Base-by-base conservation (phyloP, 78 protist genomes). In the Dictyostelium capitatum region DNA sequence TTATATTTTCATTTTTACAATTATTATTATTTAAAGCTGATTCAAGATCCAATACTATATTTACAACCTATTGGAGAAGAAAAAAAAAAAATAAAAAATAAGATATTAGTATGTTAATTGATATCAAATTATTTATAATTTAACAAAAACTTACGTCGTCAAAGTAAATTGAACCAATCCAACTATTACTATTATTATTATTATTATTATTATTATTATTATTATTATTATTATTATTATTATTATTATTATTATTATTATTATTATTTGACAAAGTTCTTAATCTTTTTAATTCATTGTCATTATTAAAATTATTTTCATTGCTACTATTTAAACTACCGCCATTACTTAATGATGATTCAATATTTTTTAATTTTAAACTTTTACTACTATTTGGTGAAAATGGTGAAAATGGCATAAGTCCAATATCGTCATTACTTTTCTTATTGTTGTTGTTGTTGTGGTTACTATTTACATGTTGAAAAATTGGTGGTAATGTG, bases 31-130 rank as follows among this genome's bases (percentile, higher is more conserved):
- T 73, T 37, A 73, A 37, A 37, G 47, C 51, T 17, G 56, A 20
- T 11, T 73, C 79, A 41, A 73, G 79, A 10, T 73, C 79, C 19
- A 46, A 46, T 73, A 73, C 56, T 46, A 73, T 73, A 73, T 73
- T 73, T 73, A 73, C 79, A 73, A 73, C n/a, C 79, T 73, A 19
- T 72, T 57, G 6, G 14, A 19, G 8, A 59, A 59, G 25, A n/a
- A 5, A 5, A 6, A 20, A 20, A 57, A n/a, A 23, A 72, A 28
- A 64, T 11, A 64, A 62, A 62, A 43, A 70, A 70, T 19, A 20
- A 43, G 46, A 73, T n/a, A 46, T 73, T 73, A 73, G 28, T 43
- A 43, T 43, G 3, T 59, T 17, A 17, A 0, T 59, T 59, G 15
- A 59, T 17, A 19, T 17, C n/a, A 37, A 17, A 11, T 43, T 25